Percentiles rank a stretch among this genome's conserved stretches.
phyloP scores from a whole-genome alignment of 2,329 filamentous ascomycete genomes.

The Diaporthe nobilis region DNA sequence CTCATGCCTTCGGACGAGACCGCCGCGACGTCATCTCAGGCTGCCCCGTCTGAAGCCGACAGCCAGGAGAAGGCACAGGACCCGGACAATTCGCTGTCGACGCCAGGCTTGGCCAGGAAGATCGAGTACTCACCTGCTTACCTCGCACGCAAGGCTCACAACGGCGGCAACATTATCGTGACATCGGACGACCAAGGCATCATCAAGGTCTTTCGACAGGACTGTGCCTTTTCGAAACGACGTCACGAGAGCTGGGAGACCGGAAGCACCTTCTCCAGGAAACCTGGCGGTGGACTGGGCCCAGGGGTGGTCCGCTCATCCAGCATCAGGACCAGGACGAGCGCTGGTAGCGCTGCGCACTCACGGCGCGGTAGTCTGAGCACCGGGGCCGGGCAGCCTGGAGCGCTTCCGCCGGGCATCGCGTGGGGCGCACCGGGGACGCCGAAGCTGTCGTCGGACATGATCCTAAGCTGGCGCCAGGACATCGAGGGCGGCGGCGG shows the following conservation, averaged over 20 bases:
- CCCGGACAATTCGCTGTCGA: constrained; percentile 41
- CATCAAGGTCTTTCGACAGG: constrained; percentile 96
- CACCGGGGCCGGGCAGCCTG: constrained; percentile 43
- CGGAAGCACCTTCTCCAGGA: constrained; percentile 81
- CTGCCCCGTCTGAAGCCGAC: constrained; percentile 44
- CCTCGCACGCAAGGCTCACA: constrained; percentile 80
- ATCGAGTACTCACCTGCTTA: constrained; percentile 83
- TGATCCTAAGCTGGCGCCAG: constrained; percentile 91
- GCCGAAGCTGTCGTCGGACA: constrained; percentile 69
- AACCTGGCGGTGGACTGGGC: constrained; percentile 67
- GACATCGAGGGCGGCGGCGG: constrained; percentile 62
- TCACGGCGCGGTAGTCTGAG: constrained; percentile 70
- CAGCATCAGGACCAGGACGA: constrained; percentile 70
- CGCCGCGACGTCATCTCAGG: constrained; percentile 51
- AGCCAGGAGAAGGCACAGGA: constrained; percentile 30
- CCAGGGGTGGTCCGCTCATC: constrained; percentile 70
- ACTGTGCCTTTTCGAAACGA: constrained; percentile 88
- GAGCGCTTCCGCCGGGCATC: constrained; percentile 51
- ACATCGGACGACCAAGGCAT: constrained; percentile 89
- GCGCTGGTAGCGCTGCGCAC: constrained; percentile 61
- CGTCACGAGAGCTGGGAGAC: constrained; percentile 84
- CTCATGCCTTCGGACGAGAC: constrained; percentile 81
- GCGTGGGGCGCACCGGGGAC: constrained; percentile 46
- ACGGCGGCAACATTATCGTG: constrained; percentile 89
- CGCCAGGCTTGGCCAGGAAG: constrained; percentile 52